These are phyloP conservation scores for Lanmaoa pseudosensibilis DNA, from an alignment of 768 basidiomycete species.

Conservation along the genomic window DNA sequence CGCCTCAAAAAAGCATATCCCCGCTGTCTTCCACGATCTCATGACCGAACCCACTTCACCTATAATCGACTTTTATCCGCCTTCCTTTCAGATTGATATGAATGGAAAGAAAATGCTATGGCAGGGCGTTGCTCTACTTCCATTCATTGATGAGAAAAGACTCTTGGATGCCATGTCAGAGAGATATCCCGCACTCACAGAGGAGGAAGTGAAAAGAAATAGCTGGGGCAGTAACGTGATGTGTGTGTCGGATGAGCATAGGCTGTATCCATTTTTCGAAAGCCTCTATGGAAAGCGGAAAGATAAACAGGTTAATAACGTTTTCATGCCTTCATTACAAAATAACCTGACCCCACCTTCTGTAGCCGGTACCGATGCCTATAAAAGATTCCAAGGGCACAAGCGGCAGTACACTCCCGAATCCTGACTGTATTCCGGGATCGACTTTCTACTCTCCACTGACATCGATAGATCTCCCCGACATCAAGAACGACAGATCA, in stretches of 20 bases:
- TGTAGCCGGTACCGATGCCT: constrained; percentile 75
- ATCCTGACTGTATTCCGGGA: constrained; percentile 88
- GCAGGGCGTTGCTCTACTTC: constrained; percentile 96
- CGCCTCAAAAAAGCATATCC: constrained; percentile 83
- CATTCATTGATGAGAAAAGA: constrained; percentile 89
- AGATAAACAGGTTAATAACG: constrained; percentile 58
- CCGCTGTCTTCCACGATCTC: constrained; percentile 76
- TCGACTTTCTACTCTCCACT: constrained; percentile 86
- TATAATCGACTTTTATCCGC: constrained; percentile 95
- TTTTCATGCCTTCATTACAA: constrained; percentile 1
- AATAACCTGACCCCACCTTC: constrained; percentile 16
- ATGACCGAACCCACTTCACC: constrained; percentile 89
- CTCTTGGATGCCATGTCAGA: constrained; percentile 80
- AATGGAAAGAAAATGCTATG: constrained; percentile 99
- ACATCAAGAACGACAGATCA: constrained; percentile 85
- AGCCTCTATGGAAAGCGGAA: constrained; percentile 89
- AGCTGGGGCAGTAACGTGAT: constrained; percentile 80
- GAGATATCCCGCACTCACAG: constrained; percentile 62
- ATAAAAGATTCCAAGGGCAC: constrained; percentile 71
- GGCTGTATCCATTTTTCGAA: constrained; percentile 85
- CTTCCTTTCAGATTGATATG: constrained; percentile 95
- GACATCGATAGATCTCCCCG: constrained; percentile 55
- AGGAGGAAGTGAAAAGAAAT: constrained; percentile 84
- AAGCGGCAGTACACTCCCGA: constrained; percentile 75
- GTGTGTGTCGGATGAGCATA: constrained; percentile 81